Evolutionary conservation across 1,284 basidiomycete genomes (phyloP), one percentile per base, ranked within the genome.

Genomic region (Trametes sp.): DNA sequence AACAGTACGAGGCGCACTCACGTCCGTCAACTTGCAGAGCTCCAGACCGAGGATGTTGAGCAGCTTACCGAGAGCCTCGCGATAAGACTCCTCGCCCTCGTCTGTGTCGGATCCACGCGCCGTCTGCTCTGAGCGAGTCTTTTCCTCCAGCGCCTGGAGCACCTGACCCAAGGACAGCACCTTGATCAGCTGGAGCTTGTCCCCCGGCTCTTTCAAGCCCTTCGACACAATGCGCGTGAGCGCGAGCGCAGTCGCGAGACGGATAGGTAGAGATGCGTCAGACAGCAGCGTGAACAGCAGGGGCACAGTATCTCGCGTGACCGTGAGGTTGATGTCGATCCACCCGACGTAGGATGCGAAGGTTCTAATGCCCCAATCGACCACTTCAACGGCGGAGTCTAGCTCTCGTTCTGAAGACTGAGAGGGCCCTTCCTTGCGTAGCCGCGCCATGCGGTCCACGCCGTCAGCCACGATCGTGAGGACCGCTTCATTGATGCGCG

Each of bases 301-400:
- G 7, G 90, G 87, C 29, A 99, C 88, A 0, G 96, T 96, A 11
- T 87, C 88, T 24, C 93, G 94, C 1, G 96, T 98, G 64, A 99
- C 92, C 31, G 98, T 94, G 61, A 99, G 82, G 71, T 94, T 94
- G 72, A 99, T 96, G 74, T 99, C 98, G 71, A 99, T 93, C 98
- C 98, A 99, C 10, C 96, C 95, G 67, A 95, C 95, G 77, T 98
- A 99, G 45, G 96, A 94, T 11, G 90, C 93, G 72, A 98, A 93
- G 2, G 98, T 94, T 66, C 93, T 85, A 63, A 98, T 84, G 16
- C 95, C 93, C 86, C 92, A 90, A 71, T 96, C 94, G 0, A 95
- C 91, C 8, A 94, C 83, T 71, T 98, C 96, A 13, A 89, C 80
- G 61, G 89, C 87, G 41, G 85, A 82, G 42, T 84, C 82, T 23